Percentiles rank a stretch among this genome's conserved stretches.
These are phyloP conservation scores for Termitomyces sp. DNA, from an alignment of 768 basidiomycete species.

Conservation along the genomic window DNA sequence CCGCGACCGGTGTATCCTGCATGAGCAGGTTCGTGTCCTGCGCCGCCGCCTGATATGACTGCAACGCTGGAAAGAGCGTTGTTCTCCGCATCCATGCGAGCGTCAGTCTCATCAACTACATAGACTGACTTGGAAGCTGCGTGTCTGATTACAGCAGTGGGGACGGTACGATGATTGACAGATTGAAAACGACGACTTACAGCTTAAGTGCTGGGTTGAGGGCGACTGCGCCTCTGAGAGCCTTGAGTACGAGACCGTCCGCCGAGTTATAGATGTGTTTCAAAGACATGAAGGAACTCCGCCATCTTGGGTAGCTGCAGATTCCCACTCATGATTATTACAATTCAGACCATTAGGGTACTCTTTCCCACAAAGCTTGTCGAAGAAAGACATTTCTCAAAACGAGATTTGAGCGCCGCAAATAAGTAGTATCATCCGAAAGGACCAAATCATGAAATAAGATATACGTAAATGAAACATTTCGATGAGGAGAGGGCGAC, in stretches of 20 bases:
- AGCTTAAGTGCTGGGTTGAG: constrained; percentile 34
- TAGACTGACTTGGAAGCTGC: constrained; percentile 30
- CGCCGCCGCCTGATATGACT: constrained; percentile 44
- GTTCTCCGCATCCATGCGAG: not conserved
- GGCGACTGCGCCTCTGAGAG: constrained; percentile 34
- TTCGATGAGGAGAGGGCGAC: not conserved
- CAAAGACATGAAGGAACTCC: constrained; percentile 25
- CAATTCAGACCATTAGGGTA: not conserved
- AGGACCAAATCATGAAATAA: not conserved
- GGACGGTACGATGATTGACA: not conserved
- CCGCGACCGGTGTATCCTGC: constrained; percentile 53
- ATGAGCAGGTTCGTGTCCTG: constrained; percentile 59
- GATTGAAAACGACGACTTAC: constrained; percentile 19
- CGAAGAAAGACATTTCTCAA: not conserved
- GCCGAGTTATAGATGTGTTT: constrained; percentile 38
- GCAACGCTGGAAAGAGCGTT: constrained; percentile 21
- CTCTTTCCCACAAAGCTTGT: not conserved
- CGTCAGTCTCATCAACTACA: constrained; percentile 12
- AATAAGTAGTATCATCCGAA: no score
- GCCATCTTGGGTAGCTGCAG: not conserved
- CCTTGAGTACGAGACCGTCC: constrained; percentile 37
- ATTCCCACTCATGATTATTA: not conserved
- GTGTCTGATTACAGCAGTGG: constrained; percentile 22
- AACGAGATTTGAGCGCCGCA: not conserved
- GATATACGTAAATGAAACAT: not conserved